These are phyloP conservation scores for Hepatocystis sp. DNA, from an alignment of 169 alveolate species.

Conservation along the genomic window DNA sequence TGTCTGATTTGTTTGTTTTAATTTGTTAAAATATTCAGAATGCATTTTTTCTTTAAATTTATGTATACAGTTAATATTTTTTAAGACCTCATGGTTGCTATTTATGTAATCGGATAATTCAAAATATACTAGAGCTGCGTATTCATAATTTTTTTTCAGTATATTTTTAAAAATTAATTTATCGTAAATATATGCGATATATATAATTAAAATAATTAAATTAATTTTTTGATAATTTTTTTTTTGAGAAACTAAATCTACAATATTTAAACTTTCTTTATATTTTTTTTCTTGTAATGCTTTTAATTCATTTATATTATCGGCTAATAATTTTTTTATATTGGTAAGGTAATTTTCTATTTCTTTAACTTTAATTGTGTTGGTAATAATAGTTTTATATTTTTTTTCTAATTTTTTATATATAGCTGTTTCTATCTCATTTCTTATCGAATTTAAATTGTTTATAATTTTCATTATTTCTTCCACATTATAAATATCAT, in stretches of 20 bases:
- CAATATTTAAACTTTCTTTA: slow-evolving; percentile 42
- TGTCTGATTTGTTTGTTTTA: slow-evolving; percentile 70
- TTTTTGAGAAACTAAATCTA: slow-evolving; percentile 28
- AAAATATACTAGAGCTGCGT: slow-evolving; percentile 24
- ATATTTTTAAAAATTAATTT: slow-evolving; percentile 61
- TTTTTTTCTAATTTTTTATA: slow-evolving; percentile 64
- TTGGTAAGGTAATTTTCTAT: slow-evolving; percentile 30
- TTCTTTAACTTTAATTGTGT: slow-evolving; percentile 30
- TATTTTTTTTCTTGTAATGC: slow-evolving; percentile 37
- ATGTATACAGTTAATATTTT: slow-evolving; percentile 30
- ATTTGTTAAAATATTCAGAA: slow-evolving; percentile 47
- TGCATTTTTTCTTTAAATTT: slow-evolving; percentile 39
- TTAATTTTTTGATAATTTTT: slow-evolving; percentile 46
- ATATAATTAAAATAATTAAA: slow-evolving; percentile 47
- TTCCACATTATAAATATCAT: slow-evolving; percentile 40
- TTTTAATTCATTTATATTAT: slow-evolving; percentile 57
- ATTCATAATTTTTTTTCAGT: slow-evolving; percentile 53
- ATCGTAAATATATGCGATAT: slow-evolving; percentile 36
- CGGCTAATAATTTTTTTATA: slow-evolving; percentile 29
- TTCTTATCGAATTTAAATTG: slow-evolving; percentile 74
- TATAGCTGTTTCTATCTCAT: slow-evolving; percentile 66
- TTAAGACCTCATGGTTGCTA: slow-evolving; percentile 3
- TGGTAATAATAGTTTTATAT: slow-evolving; percentile 22
- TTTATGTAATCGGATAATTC: slow-evolving; percentile 33
- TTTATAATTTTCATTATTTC: slow-evolving; percentile 72